Percentiles rank a stretch among this genome's conserved stretches.
Evolutionary conservation across 2,329 filamentous ascomycete species (phyloP).

Genomic region (Huntiella bhutanensis): DNA sequence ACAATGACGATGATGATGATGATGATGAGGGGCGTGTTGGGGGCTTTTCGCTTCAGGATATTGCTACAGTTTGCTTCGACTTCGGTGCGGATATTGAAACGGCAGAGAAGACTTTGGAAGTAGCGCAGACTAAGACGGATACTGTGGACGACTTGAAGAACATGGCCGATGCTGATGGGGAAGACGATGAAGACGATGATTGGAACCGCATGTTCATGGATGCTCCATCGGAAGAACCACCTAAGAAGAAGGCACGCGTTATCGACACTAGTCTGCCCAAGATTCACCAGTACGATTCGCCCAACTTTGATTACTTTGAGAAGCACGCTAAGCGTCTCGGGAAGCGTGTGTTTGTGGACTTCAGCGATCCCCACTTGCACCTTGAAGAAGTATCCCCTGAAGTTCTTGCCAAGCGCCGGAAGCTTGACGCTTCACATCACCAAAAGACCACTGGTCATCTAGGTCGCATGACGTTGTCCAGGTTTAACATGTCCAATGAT

Average conservation of each 20-base stretch:
- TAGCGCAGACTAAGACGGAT: slow-evolving; percentile 10
- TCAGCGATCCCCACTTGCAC: slow-evolving; percentile 74
- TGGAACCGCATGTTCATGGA: slow-evolving; percentile 44
- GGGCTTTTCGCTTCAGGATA: slow-evolving; percentile 59
- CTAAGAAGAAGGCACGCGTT: slow-evolving; percentile 50
- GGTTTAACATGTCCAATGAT: slow-evolving; percentile 94
- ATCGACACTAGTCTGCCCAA: slow-evolving; percentile 39
- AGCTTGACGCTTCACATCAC: slow-evolving; percentile 37
- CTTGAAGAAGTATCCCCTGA: slow-evolving; percentile 58
- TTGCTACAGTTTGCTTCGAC: slow-evolving; percentile 52
- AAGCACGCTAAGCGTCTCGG: slow-evolving; percentile 51
- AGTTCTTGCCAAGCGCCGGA: slow-evolving; percentile 39
- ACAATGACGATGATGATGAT: slow-evolving; percentile 30
- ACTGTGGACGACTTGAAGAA: background rate
- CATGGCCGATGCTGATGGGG: slow-evolving; percentile 6
- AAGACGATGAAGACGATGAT: slow-evolving; percentile 33
- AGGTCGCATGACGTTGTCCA: slow-evolving; percentile 52
- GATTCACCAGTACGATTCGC: slow-evolving; percentile 40
- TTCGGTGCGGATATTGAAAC: slow-evolving; percentile 13
- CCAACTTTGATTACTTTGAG: slow-evolving; percentile 66
- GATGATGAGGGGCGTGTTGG: slow-evolving; percentile 48
- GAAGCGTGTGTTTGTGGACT: slow-evolving; percentile 64
- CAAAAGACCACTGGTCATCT: slow-evolving; percentile 50
- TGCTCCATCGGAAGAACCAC: slow-evolving; percentile 23
- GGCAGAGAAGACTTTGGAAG: slow-evolving; percentile 9